Evolutionary conservation across 441 rosid species (phyloP).

Genomic region (Pelargonium citronellum): DNA sequence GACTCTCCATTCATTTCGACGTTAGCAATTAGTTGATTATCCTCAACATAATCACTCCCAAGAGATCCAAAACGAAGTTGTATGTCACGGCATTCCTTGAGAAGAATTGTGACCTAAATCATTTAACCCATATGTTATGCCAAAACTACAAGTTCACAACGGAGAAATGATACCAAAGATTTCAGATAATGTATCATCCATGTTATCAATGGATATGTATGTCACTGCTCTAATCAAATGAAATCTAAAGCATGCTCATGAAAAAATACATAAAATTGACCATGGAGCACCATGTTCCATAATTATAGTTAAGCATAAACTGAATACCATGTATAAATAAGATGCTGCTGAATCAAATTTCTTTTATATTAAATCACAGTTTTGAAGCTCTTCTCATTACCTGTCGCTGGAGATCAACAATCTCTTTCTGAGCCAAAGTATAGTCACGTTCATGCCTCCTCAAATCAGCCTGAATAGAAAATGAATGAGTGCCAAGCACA

Average conservation of each 20-base stretch:
- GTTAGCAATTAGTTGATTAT: conserved; percentile 29
- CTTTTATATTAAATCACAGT: too few species aligned
- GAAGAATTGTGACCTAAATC: conserved; percentile 77
- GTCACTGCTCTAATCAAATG: neutral
- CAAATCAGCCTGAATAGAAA: conserved; percentile 49
- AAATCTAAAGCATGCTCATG: neutral
- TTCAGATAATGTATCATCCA: too few species aligned
- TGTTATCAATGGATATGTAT: neutral
- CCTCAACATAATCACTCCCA: conserved; percentile 40
- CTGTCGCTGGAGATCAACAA: conserved; percentile 11
- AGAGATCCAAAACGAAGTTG: conserved; percentile 79
- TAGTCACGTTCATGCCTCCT: conserved; percentile 30
- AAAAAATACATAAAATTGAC: conserved; percentile 1
- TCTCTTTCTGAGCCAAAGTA: conserved; percentile 9
- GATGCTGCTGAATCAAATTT: neutral
- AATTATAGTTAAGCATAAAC: neutral
- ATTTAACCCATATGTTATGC: conserved; percentile 15
- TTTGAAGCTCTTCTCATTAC: conserved; percentile 1
- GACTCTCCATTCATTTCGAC: conserved; percentile 48
- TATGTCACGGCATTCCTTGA: conserved; percentile 93
- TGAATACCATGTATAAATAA: neutral
- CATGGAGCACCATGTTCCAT: neutral
- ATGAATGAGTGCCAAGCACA: conserved; percentile 14
- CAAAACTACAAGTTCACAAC: neutral
- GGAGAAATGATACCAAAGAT: neutral